Evolutionary conservation across 2,329 filamentous ascomycete species (phyloP), one percentile per base, ranked within the genome.

Genomic region (Colletotrichum liaoningense): DNA sequence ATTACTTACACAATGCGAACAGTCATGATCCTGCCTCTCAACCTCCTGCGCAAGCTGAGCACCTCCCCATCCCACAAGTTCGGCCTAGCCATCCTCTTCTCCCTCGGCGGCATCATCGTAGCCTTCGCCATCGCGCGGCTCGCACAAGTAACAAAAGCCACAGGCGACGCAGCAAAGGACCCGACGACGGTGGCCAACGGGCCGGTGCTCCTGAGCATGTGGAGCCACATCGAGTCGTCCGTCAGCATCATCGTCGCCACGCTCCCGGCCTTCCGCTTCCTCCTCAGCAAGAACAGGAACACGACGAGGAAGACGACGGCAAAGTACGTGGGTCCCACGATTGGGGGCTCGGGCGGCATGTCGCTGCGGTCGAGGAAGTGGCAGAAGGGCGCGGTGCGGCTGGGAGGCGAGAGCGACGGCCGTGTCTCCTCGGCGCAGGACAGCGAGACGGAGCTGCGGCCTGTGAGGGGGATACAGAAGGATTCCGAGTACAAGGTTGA

Each of bases 191-290:
- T 73, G 19, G 71, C 71, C 30, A 73, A 73, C 24, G 71, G 67
- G 16, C 71, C 71, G 3, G 71, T 73, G 30, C 71, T 73, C 19
- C 71, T 71, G 22, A 71, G 67, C 67, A 73, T 73, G 71, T 73
- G 67, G 71, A 73, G 71, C 38, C 71, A 71, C 60, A 52, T 73
- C 62, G 71, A 73, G 67, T 71, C 71, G 54, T 65, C 67, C 6
- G 67, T 73, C 12, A 60, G 64, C 55, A 52, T 73, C 62, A 68
- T 73, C 38, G 71, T 73, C 30, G 71, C 71, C 28, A 73, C 71
- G n/a, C 56, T 73, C 2, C 71, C 71, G 11, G 71, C 71, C 7
- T 73, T 73, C 8, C 71, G 71, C 0, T 73, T 73, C 55, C 71
- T 73, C 2, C 49, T 67, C 9, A 66, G 62, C 16, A 65, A 57